These are phyloP conservation scores for Pleurostoma richardsiae DNA, from an alignment of 2,329 filamentous ascomycete genomes.

Conservation along the genomic window DNA sequence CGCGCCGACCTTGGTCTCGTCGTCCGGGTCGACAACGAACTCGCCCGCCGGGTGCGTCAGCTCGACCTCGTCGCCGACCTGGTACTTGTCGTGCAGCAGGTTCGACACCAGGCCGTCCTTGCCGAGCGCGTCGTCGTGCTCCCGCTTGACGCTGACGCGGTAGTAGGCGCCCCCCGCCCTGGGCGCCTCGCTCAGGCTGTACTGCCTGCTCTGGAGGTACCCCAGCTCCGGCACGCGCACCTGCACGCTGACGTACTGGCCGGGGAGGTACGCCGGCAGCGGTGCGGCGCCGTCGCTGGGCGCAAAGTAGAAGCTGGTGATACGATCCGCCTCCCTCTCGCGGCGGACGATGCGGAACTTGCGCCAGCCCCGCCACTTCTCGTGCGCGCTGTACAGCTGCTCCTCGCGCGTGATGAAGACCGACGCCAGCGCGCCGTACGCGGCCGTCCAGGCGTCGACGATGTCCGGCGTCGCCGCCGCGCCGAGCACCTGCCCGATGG, in stretches of 20 bases:
- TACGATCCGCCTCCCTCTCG: slow-evolving; percentile 52
- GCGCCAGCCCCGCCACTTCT: slow-evolving; percentile 42
- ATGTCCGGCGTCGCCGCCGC: slow-evolving; percentile 62
- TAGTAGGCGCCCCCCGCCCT: slow-evolving; percentile 50
- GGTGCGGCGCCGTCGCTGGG: slow-evolving; percentile 49
- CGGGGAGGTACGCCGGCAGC: slow-evolving; percentile 60
- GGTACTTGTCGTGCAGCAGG: slow-evolving; percentile 40
- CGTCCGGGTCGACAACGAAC: slow-evolving; percentile 53
- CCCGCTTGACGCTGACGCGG: slow-evolving; percentile 70
- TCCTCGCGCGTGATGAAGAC: slow-evolving; percentile 64
- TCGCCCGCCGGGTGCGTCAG: slow-evolving; percentile 52
- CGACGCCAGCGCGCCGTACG: slow-evolving; percentile 66
- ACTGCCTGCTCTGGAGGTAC: slow-evolving; percentile 68
- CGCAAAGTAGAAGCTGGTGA: slow-evolving; percentile 67
- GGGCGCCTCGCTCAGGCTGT: slow-evolving; percentile 62
- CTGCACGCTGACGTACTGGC: slow-evolving; percentile 68
- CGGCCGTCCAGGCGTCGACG: slow-evolving; percentile 65
- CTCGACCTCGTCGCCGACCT: slow-evolving; percentile 47
- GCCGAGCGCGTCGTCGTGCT: slow-evolving; percentile 30
- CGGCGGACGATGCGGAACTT: slow-evolving; percentile 48
- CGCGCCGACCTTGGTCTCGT: slow-evolving; percentile 29
- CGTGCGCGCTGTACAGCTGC: slow-evolving; percentile 48
- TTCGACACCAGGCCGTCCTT: slow-evolving; percentile 47
- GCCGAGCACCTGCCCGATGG: slow-evolving; percentile 64
- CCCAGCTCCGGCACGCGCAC: slow-evolving; percentile 56